These are phyloP conservation scores for Chytriomyces confervae DNA, from an alignment of 192 early-diverging fungal species.

Conservation along the genomic window DNA sequence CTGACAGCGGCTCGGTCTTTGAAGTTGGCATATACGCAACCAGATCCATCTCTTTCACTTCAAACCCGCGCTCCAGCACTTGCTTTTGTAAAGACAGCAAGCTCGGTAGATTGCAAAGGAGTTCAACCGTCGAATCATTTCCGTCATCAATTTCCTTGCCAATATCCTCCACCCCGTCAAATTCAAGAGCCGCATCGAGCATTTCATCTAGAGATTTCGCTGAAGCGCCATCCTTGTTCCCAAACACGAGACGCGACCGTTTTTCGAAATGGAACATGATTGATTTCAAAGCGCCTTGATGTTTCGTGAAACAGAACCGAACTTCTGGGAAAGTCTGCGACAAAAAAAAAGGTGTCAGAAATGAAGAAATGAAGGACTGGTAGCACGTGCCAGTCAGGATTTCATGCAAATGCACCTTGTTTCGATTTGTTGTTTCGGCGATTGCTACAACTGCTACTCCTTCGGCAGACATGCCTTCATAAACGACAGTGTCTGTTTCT, in stretches of 20 bases:
- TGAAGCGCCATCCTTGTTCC: slow-evolving; percentile 30
- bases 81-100: slow-evolving; percentile 54
- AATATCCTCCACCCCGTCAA: slow-evolving; percentile 66
- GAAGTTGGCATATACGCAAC: slow-evolving; percentile 59
- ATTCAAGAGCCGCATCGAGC: slow-evolving; percentile 65
- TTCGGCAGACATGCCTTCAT: slow-evolving; percentile 69
- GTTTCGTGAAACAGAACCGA: slow-evolving; percentile 61
- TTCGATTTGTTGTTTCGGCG: slow-evolving; percentile 64
- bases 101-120: slow-evolving; percentile 60
- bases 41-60: slow-evolving; percentile 61
- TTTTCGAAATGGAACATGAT: slow-evolving; percentile 75
- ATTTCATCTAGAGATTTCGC: slow-evolving; percentile 58
- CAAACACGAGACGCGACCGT: slow-evolving; percentile 65
- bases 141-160: slow-evolving; percentile 34
- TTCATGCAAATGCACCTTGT: slow-evolving; percentile 21
- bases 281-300: slow-evolving; percentile 61
- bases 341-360: slow-evolving; percentile 30
- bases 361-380: not conserved
- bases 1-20: slow-evolving; percentile 48
- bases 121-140: slow-evolving; percentile 49
- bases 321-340: slow-evolving; percentile 68
- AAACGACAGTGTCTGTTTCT: slow-evolving; percentile 55
- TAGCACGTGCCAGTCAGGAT: slow-evolving; percentile 6
- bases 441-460: slow-evolving; percentile 70
- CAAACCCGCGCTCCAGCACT: slow-evolving; percentile 55